A percentile compares a stretch with the other conserved stretches of the same genome.
These are phyloP conservation scores for Aspergillus haitiensis DNA, from an alignment of 495 filamentous ascomycete genomes.

Conservation along the genomic window DNA sequence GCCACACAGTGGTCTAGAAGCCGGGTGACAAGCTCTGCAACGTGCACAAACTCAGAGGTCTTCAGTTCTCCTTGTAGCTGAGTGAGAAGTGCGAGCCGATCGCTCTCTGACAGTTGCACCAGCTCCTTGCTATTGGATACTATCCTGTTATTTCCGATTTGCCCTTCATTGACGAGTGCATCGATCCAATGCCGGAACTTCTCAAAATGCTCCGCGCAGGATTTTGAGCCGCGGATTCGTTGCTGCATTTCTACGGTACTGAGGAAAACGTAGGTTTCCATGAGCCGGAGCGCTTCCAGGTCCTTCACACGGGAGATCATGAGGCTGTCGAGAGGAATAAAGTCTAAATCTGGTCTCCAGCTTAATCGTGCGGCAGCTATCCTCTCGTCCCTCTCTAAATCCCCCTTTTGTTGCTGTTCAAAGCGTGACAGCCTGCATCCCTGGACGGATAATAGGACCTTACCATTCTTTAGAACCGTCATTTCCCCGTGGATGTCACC, in stretches of 20 bases:
- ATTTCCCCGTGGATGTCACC: conserved; percentile 1
- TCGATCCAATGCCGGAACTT: conserved; percentile 8
- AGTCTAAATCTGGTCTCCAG: conserved; percentile 11
- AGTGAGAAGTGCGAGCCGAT: background rate
- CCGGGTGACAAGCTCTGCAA: conserved; percentile 6
- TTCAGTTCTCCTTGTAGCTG: background rate
- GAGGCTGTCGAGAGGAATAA: conserved; percentile 1
- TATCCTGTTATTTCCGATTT: background rate
- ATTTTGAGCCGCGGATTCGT: background rate
- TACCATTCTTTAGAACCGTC: background rate
- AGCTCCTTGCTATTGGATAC: background rate
- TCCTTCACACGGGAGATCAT: conserved; percentile 1
- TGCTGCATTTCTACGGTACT: background rate
- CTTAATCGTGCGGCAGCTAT: background rate
- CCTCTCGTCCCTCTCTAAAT: background rate
- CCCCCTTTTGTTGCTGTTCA: background rate
- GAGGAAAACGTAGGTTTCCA: conserved; percentile 10
- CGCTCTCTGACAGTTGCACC: background rate
- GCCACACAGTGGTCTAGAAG: conserved; percentile 3
- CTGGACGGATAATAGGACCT: conserved; percentile 1
- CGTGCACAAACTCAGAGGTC: background rate
- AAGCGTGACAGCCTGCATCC: conserved; percentile 7
- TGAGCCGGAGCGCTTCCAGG: background rate
- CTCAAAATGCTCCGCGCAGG: background rate
- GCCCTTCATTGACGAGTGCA: background rate